phyloP scores from a whole-genome alignment of 106 monocot species.

The Gastrodia elata region DNA sequence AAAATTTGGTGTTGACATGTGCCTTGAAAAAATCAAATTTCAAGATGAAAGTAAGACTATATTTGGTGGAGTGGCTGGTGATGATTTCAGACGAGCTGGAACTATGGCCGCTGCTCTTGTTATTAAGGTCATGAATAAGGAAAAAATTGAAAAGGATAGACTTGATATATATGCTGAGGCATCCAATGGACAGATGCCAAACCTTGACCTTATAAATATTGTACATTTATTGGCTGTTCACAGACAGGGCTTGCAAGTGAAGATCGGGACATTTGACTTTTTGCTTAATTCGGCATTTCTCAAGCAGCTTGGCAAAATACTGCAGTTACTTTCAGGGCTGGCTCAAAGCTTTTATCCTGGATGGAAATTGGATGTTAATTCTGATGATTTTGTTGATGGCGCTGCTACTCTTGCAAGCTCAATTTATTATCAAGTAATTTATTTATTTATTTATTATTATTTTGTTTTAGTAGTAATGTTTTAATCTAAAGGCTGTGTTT shows the following conservation, averaged over 20 bases:
- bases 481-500: no score
- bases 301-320: conserved; percentile 41
- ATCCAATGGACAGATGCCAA: conserved; percentile 98
- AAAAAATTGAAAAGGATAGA: conserved; percentile 40
- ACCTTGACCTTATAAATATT: conserved; percentile 81
- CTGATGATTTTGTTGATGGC: conserved; percentile 66
- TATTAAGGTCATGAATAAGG: conserved; percentile 51
- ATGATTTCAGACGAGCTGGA: conserved; percentile 73
- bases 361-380: conserved; percentile 49
- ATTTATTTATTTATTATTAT: not conserved
- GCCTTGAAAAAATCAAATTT: conserved; percentile 17
- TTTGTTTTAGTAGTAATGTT: not conserved
- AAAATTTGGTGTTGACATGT: conserved; percentile 16
- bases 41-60: conserved; percentile 6
- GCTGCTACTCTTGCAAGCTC: conserved; percentile 72
- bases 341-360: conserved; percentile 46
- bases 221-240: conserved; percentile 82
- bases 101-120: conserved; percentile 85
- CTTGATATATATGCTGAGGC: conserved; percentile 79
- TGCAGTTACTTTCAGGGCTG: conserved; percentile 38
- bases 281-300: conserved; percentile 39
- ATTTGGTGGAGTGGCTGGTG: conserved; percentile 12
- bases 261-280: conserved; percentile 37
- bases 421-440: conserved; percentile 72
- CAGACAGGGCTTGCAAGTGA: conserved; percentile 69